phyloP scores from a whole-genome alignment of 2,329 filamentous ascomycete species.

The Ophiostoma novo-ulmi region DNA sequence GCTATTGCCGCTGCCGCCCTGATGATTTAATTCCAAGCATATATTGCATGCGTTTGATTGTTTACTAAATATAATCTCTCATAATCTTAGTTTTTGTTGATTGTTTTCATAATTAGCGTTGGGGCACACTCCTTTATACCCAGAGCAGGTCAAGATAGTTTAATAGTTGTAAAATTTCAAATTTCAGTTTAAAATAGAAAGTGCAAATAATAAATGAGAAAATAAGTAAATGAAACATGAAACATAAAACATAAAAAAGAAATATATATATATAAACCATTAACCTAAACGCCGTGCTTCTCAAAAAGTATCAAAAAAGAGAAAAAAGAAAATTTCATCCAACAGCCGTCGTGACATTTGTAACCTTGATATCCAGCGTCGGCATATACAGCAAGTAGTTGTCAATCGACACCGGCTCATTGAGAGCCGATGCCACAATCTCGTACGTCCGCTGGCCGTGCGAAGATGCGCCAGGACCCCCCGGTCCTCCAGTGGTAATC shows the following conservation, averaged over 20 bases:
- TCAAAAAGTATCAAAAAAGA: neutral
- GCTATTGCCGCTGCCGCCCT: slow-evolving; percentile 16
- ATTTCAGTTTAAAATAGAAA: neutral
- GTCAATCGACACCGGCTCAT: slow-evolving; percentile 19
- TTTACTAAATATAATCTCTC: neutral
- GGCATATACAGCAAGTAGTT: slow-evolving; percentile 16
- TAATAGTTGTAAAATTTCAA: neutral
- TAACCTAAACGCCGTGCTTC: neutral
- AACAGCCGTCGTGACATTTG: neutral
- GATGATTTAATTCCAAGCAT: slow-evolving; percentile 8
- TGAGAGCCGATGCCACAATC: slow-evolving; percentile 16
- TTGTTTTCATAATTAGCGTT: neutral
- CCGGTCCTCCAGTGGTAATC: neutral
- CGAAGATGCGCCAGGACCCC: too few species aligned
- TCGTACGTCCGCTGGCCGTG: slow-evolving; percentile 18
- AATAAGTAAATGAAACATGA: neutral
- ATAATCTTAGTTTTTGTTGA: neutral
- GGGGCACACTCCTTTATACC: slow-evolving; percentile 7
- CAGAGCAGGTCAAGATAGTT: neutral
- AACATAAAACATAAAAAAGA: neutral
- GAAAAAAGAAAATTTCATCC: neutral
- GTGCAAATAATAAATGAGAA: neutral
- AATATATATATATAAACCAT: too few species aligned
- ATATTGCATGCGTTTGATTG: neutral
- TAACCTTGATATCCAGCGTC: slow-evolving; percentile 21